phyloP scores from a whole-genome alignment of 345 rosid genomes.

The Nephelium lappaceum region DNA sequence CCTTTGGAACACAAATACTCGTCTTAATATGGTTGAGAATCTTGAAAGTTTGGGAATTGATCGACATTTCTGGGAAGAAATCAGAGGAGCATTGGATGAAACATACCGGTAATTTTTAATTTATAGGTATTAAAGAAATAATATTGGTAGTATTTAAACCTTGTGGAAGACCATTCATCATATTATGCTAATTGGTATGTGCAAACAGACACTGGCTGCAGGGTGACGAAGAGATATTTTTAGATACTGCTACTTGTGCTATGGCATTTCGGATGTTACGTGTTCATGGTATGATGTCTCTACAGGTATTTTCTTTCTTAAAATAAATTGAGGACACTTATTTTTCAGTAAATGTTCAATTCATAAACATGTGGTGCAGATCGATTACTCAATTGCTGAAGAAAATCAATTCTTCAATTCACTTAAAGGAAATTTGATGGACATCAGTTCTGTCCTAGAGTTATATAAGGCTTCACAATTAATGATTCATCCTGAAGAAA shows the following conservation, averaged over 20 bases:
- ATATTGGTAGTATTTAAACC: neutral
- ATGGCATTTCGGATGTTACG: conserved; percentile 80
- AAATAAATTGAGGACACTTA: neutral
- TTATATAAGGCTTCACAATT: conserved; percentile 67
- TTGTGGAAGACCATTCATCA: neutral
- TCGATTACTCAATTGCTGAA: conserved; percentile 47
- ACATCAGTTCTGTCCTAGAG: conserved; percentile 58
- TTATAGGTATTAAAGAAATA: neutral
- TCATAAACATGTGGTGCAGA: conserved; percentile 47
- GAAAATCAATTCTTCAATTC: conserved; percentile 56
- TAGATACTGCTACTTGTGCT: conserved; percentile 60
- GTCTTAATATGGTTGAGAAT: conserved; percentile 59
- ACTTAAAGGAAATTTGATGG: conserved; percentile 58
- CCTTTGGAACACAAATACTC: conserved; percentile 59
- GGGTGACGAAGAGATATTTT: conserved; percentile 70
- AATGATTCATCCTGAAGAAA: conserved; percentile 50
- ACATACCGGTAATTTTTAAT: conserved; percentile 55
- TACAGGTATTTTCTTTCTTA: conserved; percentile 48
- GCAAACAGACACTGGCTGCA: conserved; percentile 70
- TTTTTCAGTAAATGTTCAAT: neutral
- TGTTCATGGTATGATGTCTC: conserved; percentile 66
- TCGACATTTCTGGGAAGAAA: conserved; percentile 62
- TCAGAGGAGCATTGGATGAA: conserved; percentile 50
- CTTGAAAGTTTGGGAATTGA: conserved; percentile 75
- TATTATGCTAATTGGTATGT: conserved; percentile 6